These are phyloP conservation scores for Linum trigynum DNA, from an alignment of 345 rosid species.

Conservation along the genomic window DNA sequence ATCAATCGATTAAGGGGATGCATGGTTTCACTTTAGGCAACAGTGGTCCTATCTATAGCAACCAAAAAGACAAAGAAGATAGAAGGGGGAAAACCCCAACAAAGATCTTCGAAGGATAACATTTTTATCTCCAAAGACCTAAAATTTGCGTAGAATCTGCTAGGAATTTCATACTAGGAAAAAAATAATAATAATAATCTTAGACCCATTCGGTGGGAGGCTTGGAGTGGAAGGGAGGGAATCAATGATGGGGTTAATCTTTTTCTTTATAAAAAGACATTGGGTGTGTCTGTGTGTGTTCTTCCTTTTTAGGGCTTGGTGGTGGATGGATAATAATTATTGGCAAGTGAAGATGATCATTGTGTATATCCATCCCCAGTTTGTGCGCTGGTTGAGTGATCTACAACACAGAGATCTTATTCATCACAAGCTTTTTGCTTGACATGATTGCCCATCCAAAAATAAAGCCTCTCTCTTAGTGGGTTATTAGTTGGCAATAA, in stretches of 20 bases:
- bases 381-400: conserved; percentile 32
- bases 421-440: conserved; percentile 37
- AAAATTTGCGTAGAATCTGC: not conserved
- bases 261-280: not conserved
- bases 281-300: not conserved
- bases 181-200: too few relatives aligned
- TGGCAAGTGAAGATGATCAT: conserved; percentile 5
- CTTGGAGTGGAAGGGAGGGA: conserved; percentile 2
- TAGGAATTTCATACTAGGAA: not conserved
- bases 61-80: not conserved
- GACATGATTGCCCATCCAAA: conserved; percentile 49
- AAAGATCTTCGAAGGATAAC: not conserved
- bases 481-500: conserved; percentile 67
- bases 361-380: conserved; percentile 13
- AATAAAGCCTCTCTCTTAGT: conserved; percentile 27
- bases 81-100: not conserved
- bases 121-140: too few relatives aligned
- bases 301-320: not conserved
- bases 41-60: conserved; percentile 18
- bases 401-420: conserved; percentile 12
- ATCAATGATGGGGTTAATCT: conserved; percentile 10
- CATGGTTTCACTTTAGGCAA: conserved; percentile 24
- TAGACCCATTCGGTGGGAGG: not conserved
- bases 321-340: not conserved
- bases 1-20: not conserved